Evolutionary conservation across 805 yeast genomes (phyloP), one percentile per base, ranked within the genome.

Genomic region (Yamadazyma insecticola): DNA sequence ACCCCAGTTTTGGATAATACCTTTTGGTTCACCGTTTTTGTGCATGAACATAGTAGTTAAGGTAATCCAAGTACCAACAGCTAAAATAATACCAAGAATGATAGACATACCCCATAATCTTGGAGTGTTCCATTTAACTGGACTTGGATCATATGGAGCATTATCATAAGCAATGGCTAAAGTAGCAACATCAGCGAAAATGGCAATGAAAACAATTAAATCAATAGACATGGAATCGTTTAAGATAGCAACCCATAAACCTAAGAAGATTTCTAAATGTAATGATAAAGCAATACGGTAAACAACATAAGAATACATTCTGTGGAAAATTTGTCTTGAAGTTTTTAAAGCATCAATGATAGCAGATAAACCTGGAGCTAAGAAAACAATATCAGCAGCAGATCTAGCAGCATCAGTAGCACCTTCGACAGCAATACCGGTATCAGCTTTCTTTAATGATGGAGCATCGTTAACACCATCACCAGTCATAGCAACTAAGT

Each of bases 401-500:
- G 95, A 85, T 74, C 92, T 80, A 50, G 96, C 96, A 67, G 95
- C 90, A 72, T 86, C 96, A 51, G 95, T 83, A 56, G 95, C 89
- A 81, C 95, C 96, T 74, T 87, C 95, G 66, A 87, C 96, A 58
- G 97, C 96, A 74, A 88, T 88, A 81, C 97, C 97, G 43, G 71
- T 65, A 55, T 65, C 71, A 47, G 94, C 95, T 78, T 87, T 87
- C 87, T 87, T 87, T 71, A 87, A 78, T 47, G 96, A 87, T 57
- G 96, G 96, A 55, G 96, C 95, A 72, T 87, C 96, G 76, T 87
- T 87, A 63, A 87, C 96, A 85, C 96, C 96, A 64, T 87, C 96
- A 83, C 96, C 96, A 75, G 96, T 87, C 96, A 87, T 87, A 69
- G 96, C 96, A 71, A 88, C 95, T 71, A 87, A 77, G 81, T 83